Percentiles rank a stretch among this genome's conserved stretches.
These are phyloP conservation scores for Arbutus unedo DNA, from an alignment of 148 eudicot genomes.

Conservation along the genomic window DNA sequence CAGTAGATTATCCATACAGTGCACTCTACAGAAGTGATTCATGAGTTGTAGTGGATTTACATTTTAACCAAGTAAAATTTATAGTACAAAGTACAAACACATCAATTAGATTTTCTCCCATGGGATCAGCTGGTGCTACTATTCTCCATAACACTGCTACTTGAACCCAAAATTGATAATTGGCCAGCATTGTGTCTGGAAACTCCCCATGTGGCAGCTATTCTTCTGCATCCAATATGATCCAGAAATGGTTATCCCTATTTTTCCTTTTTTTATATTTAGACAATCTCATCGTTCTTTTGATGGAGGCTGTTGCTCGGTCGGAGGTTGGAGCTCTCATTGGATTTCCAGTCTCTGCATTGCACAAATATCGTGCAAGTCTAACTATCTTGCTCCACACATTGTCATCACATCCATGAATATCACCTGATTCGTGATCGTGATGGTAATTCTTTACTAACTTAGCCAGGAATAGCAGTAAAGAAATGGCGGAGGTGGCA, in stretches of 20 bases:
- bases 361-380: neutral
- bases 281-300: neutral
- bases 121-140: too few relatives aligned
- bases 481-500: constrained; percentile 5
- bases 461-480: constrained; percentile 2
- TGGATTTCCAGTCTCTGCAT: constrained; percentile 9
- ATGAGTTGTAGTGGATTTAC: too few relatives aligned
- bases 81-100: too few relatives aligned
- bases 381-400: neutral
- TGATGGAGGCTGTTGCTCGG: neutral
- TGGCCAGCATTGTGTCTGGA: too few relatives aligned
- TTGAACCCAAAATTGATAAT: too few relatives aligned
- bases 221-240: neutral
- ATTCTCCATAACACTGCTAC: too few relatives aligned
- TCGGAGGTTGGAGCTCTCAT: neutral
- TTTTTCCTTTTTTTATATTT: neutral
- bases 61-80: too few relatives aligned
- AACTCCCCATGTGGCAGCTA: too few relatives aligned
- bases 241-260: neutral
- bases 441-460: neutral
- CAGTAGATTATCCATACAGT: too few relatives aligned
- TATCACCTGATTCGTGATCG: neutral
- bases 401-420: neutral
- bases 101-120: too few relatives aligned
- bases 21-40: too few relatives aligned